phyloP scores from a whole-genome alignment of 345 rosid genomes.

The Sisymbrium altissimum region DNA sequence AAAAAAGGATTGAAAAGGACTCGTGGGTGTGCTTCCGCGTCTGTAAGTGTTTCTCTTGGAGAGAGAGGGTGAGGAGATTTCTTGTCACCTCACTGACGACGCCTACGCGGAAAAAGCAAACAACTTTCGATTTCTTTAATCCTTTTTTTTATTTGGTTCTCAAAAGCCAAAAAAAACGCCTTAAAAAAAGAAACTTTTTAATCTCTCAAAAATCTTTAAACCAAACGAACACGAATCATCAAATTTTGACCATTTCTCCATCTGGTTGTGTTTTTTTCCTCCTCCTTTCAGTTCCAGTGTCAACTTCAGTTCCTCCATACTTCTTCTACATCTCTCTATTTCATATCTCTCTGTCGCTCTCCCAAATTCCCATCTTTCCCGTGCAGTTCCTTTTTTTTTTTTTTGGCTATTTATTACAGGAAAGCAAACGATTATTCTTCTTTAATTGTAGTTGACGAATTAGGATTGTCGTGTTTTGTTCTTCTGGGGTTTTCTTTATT shows the following conservation, averaged over 20 bases:
- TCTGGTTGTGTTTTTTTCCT: background rate
- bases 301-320: conserved; percentile 27
- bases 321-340: background rate
- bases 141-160: background rate
- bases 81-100: conserved; percentile 26
- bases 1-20: conserved; percentile 6
- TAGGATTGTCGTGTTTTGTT: conserved; percentile 15
- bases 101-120: conserved; percentile 35
- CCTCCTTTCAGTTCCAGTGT: conserved; percentile 27
- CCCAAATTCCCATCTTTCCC: conserved; percentile 10
- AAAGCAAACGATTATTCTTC: background rate
- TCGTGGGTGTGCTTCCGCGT: conserved; percentile 19
- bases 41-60: background rate
- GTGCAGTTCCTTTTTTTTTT: background rate
- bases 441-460: conserved; percentile 20
- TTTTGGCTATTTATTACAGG: background rate
- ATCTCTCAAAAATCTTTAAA: background rate
- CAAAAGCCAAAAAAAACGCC: background rate
- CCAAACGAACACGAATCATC: conserved; percentile 34
- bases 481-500: conserved; percentile 29
- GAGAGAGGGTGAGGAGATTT: background rate
- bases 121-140: conserved; percentile 21
- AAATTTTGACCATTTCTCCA: conserved; percentile 26
- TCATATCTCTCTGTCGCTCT: conserved; percentile 22
- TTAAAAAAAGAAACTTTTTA: background rate